Conservation (phyloP, 2,329 filamentous ascomycete species). For the Dissoconium aciculare region DNA sequence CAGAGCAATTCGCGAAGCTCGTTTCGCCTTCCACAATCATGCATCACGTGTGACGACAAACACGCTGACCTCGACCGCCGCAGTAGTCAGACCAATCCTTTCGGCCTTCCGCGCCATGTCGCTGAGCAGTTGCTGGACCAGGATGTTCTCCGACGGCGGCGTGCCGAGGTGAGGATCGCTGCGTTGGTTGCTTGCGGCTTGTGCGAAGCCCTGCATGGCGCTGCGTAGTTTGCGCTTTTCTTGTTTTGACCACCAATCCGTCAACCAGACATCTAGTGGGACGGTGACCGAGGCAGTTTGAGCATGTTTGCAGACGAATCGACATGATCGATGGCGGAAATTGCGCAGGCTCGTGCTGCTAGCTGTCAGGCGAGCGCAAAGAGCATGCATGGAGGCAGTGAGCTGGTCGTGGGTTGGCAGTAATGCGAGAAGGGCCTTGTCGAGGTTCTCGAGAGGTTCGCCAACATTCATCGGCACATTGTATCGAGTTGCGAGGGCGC, state of each 20-base stretch:
- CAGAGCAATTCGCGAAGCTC: background rate
- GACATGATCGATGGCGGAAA: slow-evolving; percentile 20
- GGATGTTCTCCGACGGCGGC: slow-evolving; percentile 32
- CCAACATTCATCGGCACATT: slow-evolving; percentile 39
- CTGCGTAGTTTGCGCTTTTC: slow-evolving; percentile 45
- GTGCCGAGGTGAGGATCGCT: slow-evolving; percentile 21
- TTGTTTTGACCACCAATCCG: slow-evolving; percentile 50
- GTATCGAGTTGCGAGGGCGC: slow-evolving; percentile 15
- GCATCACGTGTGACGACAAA: slow-evolving; percentile 32
- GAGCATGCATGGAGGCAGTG: slow-evolving; percentile 4
- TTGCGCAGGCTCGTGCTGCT: slow-evolving; percentile 17
- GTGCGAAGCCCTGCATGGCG: slow-evolving; percentile 31
- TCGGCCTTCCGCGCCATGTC: too few relatives aligned
- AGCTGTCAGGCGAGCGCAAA: slow-evolving; percentile 18
- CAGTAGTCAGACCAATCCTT: too few relatives aligned
- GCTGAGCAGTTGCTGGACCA: slow-evolving; percentile 46
- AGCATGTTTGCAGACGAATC: slow-evolving; percentile 33
- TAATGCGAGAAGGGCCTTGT: background rate
- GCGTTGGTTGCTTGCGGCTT: slow-evolving; percentile 28
- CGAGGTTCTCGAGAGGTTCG: slow-evolving; percentile 21
- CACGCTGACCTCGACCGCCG: slow-evolving; percentile 34
- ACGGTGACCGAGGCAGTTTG: slow-evolving; percentile 38
- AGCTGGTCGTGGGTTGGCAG: slow-evolving; percentile 20
- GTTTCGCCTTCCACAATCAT: background rate
- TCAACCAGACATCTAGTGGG: slow-evolving; percentile 40